Conservation (phyloP, 2,329 filamentous ascomycete species). For the Fusarium decemcellulare region DNA sequence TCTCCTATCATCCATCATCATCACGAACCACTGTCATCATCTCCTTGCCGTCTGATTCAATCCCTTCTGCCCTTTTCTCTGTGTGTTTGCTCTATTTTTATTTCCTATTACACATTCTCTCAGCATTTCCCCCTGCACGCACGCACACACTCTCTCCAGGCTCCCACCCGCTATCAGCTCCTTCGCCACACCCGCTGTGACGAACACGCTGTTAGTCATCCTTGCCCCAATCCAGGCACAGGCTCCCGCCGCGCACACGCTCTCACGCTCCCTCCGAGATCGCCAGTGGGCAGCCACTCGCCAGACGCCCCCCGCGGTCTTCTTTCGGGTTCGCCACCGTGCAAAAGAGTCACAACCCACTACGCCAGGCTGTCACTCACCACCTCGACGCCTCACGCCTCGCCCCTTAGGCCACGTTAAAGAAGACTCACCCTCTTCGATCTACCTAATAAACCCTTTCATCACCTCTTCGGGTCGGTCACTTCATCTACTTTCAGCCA, state of each 20-base stretch:
- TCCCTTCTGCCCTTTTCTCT: slow-evolving; percentile 20
- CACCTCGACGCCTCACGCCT: slow-evolving; percentile 47
- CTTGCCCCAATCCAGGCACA: slow-evolving; percentile 40
- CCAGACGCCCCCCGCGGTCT: slow-evolving; percentile 47
- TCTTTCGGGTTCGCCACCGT: slow-evolving; percentile 55
- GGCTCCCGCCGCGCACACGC: slow-evolving; percentile 48
- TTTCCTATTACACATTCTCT: slow-evolving; percentile 27
- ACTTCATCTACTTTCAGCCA: slow-evolving; percentile 41
- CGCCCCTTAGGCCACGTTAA: slow-evolving; percentile 52
- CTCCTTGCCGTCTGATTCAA: slow-evolving; percentile 30
- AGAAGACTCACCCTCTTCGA: slow-evolving; percentile 52
- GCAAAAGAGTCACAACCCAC: slow-evolving; percentile 56
- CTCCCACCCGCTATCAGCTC: slow-evolving; percentile 38
- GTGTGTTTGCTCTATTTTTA: slow-evolving; percentile 25
- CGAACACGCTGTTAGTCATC: slow-evolving; percentile 44
- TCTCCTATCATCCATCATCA: slow-evolving; percentile 14
- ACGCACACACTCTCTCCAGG: slow-evolving; percentile 34
- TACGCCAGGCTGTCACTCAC: slow-evolving; percentile 47
- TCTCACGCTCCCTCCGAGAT: slow-evolving; percentile 57
- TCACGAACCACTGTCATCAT: background rate
- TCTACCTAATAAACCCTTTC: slow-evolving; percentile 48
- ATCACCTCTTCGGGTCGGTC: slow-evolving; percentile 39
- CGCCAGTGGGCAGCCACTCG: slow-evolving; percentile 53
- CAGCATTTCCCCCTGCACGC: slow-evolving; percentile 7
- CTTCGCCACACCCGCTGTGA: slow-evolving; percentile 47